Conservation (phyloP, 2,329 filamentous ascomycete species). For the Colletotrichum sp. region DNA sequence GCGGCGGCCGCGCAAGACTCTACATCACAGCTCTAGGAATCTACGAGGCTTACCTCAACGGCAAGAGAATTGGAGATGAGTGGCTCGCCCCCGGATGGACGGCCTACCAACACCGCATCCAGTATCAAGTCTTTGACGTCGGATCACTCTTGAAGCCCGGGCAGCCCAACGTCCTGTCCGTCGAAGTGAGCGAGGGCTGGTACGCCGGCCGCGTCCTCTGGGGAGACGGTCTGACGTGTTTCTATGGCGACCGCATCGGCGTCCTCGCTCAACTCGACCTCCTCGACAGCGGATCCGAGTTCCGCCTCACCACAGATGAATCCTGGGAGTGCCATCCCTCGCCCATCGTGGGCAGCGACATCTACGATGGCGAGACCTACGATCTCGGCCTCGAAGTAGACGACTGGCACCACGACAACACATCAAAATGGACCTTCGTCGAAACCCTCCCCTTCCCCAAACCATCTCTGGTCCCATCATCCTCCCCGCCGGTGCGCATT, state of each 20-base stretch:
- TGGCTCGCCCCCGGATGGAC: conserved; percentile 49
- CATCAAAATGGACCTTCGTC: conserved; percentile 29
- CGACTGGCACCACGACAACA: conserved; percentile 30
- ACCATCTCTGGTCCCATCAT: conserved; percentile 40
- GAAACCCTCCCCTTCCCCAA: conserved; percentile 34
- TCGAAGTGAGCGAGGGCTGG: conserved; percentile 59
- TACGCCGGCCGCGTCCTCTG: conserved; percentile 37
- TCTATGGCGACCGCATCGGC: conserved; percentile 43
- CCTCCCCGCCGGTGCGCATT: conserved; percentile 48
- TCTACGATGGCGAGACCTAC: conserved; percentile 60
- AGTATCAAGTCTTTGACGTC: conserved; percentile 50
- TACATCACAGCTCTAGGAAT: conserved; percentile 42
- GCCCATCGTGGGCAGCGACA: conserved; percentile 40
- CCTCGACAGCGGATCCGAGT: conserved; percentile 30
- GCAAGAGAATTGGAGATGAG: conserved; percentile 31
- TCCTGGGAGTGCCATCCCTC: conserved; percentile 39
- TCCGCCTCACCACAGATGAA: conserved; percentile 38
- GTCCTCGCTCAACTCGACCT: conserved; percentile 44
- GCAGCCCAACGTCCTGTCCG: conserved; percentile 42
- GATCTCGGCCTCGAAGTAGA: conserved; percentile 38
- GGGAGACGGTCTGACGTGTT: conserved; percentile 24
- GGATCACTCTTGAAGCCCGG: conserved; percentile 30
- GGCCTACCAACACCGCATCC: conserved; percentile 46
- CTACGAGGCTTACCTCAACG: conserved; percentile 43
- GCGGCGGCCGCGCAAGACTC: conserved; percentile 26